Base-by-base conservation (phyloP, 768 basidiomycete species). In the Hygrophorus pudorinus region DNA sequence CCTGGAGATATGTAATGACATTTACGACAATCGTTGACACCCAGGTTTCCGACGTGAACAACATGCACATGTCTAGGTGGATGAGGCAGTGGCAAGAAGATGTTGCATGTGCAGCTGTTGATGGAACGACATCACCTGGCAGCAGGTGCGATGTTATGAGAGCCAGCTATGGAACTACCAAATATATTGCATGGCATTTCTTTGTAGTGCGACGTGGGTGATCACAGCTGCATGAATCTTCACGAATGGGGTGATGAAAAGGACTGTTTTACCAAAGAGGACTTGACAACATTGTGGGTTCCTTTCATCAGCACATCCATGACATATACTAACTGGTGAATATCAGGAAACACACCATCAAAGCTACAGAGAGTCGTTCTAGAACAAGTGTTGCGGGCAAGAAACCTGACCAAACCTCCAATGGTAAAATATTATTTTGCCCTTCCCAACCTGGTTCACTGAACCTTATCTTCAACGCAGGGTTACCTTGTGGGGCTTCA, bases 171-270 rank as follows among this genome's bases (percentile, higher is more conserved):
- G 96, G 96, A 20, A 98, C 93, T 12, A 94, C 94, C 27, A 89
- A 96, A n/a, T n/a, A 61, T 99, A 99, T 56, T 99, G 96, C 65
- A 92, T 97, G 79, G 72, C 81, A 3, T 98, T 96, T 60, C 74
- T 99, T 48, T 85, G 93, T 33, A 81, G 88, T 14, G 73, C 76
- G 29, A 72, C 73, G 48, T 99, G 96, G 75, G 80, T 47, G 90
- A 90, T 55, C 83, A 86, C 54, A 81, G 76, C 51, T 99, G 96
- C 63, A 84, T 93, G 81, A 86, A 88, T 59, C 66, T 93, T 36
- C 96, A 99, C 59, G 96, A 98, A 60, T 96, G 91, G 89, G 96
- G 93, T 28, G 96, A 97, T 48, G 94, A 98, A 64, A 86, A 90
- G 45, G 96, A 99, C 61, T 93, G 89, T 56, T 93, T 96, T 59